Conservation (phyloP, 2,329 filamentous ascomycete genomes). For the Aspergillus persii region DNA sequence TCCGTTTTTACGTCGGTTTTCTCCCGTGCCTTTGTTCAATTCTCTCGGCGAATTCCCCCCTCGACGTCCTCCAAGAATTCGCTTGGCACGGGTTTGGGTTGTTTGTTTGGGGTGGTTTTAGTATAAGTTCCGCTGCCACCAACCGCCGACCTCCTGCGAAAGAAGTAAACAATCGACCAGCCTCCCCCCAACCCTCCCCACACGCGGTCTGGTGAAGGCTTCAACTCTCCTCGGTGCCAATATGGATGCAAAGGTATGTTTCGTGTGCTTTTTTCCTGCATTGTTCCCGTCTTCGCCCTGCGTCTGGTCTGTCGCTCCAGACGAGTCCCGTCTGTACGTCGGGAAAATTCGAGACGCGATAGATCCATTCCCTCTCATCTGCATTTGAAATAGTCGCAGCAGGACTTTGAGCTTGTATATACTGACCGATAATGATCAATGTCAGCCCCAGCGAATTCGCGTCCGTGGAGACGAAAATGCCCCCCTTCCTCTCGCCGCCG, state of each 20-base stretch:
- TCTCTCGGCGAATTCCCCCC: conserved; percentile 4
- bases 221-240: conserved; percentile 12
- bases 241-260: conserved; percentile 51
- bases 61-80: conserved; percentile 1
- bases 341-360: conserved; percentile 10
- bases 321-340: background rate
- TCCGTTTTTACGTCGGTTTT: background rate
- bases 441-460: conserved; percentile 68
- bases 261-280: conserved; percentile 13
- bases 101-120: conserved; percentile 26
- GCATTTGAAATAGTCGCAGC: background rate
- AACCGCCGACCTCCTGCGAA: conserved; percentile 11
- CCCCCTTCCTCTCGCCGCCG: conserved; percentile 46
- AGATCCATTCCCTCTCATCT: background rate
- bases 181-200: conserved; percentile 7
- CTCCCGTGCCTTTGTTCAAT: background rate
- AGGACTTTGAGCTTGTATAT: background rate
- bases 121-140: conserved; percentile 20
- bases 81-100: conserved; percentile 19
- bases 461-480: conserved; percentile 70
- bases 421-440: conserved; percentile 16
- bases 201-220: conserved; percentile 12
- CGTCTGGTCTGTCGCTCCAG: background rate
- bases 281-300: background rate
- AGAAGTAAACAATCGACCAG: conserved; percentile 22